phyloP scores from a whole-genome alignment of 148 eudicot genomes.

The Camellia lanceoleosa region DNA sequence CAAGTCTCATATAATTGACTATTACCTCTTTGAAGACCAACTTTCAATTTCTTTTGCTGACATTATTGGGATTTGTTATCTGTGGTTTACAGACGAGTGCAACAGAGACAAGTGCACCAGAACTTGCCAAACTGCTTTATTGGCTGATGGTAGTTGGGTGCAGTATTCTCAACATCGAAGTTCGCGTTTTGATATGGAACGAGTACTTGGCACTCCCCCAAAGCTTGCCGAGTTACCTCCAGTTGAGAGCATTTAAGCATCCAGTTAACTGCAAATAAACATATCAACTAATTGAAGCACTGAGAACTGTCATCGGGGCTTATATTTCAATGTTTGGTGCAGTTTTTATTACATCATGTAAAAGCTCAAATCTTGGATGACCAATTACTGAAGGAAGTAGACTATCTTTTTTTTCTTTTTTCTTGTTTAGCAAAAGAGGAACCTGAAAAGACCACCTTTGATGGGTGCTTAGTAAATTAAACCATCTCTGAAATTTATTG shows the following conservation, averaged over 20 bases:
- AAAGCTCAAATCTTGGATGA: neutral
- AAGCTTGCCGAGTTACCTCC: slow-evolving; percentile 83
- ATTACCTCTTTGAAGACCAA: neutral
- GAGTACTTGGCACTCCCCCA: slow-evolving; percentile 61
- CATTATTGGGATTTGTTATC: neutral
- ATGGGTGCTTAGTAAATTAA: too few relatives aligned
- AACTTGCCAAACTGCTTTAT: slow-evolving; percentile 75
- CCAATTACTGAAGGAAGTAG: neutral
- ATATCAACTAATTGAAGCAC: slow-evolving; percentile 7
- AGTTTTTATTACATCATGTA: neutral
- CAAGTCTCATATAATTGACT: neutral
- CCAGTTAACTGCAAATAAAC: neutral
- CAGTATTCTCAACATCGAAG: slow-evolving; percentile 83
- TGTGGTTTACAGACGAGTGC: slow-evolving; percentile 50
- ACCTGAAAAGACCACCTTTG: neutral
- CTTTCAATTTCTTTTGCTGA: neutral
- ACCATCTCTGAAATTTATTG: neutral
- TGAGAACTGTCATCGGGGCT: neutral
- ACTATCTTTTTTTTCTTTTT: neutral
- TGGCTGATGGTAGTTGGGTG: slow-evolving; percentile 97
- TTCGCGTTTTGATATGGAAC: slow-evolving; percentile 94
- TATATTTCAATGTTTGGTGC: neutral
- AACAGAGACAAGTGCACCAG: slow-evolving; percentile 79
- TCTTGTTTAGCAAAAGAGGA: neutral
- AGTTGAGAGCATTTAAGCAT: slow-evolving; percentile 52